Base-by-base conservation (phyloP, 2,329 filamentous ascomycete genomes). In the Sclerotinia spermophila region DNA sequence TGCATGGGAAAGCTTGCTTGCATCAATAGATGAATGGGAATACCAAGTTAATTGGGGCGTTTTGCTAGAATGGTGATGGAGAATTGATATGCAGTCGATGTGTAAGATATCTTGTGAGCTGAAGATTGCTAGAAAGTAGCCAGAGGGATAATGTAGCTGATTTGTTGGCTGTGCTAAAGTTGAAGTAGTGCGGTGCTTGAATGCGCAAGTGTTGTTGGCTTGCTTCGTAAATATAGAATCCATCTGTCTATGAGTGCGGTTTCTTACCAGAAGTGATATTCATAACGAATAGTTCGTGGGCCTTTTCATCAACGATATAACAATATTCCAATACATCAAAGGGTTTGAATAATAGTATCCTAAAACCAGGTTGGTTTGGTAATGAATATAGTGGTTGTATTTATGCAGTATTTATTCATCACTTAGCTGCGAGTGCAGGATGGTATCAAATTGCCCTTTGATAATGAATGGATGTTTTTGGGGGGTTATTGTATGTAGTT, bases 11-110 rank as follows among this genome's bases (percentile, higher is more conserved):
- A 40, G 44, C 10, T 66, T 66, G 35, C 38, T 30, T 30, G 38
- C n/a, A 53, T 53, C 21, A 53, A 13, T 53, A n/a, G 10, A 27
- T 21, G n/a, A 17, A 30, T 42, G 44, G 61, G 44, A 27, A 66
- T 66, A 66, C 45, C 62, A 66, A 66, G 40, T 53, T 40, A 30
- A 11, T 21, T 27, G 19, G 61, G 48, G 62, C 24, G 45, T 66
- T 66, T 24, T 66, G n/a, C 11, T 21, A 62, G 10, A 21, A 21
- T 33, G 21, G 6, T 13, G 27, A 53, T 27, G 4, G 48, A 35
- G 48, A 11, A 38, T 66, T 19, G 45, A 40, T 24, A 53, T 24
- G 5, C 2, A 21, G 17, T 44, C 21, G 59, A 27, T 44, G 6
- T 61, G 17, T 66, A 53, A 30, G n/a, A 66, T 30, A 3, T 15